Base-by-base conservation (phyloP, 768 basidiomycete species). In the Naganishia kalamii region DNA sequence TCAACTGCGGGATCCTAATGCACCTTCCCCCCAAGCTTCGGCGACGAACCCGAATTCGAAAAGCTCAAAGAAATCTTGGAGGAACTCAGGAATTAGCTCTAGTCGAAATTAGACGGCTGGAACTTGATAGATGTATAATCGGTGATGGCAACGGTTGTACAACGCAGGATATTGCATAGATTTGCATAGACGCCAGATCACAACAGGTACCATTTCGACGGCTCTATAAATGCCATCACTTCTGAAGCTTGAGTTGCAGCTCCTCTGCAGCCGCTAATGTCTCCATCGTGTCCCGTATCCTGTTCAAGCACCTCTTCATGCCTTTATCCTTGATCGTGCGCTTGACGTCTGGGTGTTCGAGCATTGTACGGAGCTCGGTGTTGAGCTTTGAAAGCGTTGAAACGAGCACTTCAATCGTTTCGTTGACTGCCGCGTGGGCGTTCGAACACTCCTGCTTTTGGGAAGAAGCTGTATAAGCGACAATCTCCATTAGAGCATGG, bases 1-100 rank as follows among this genome's bases (percentile, higher is more conserved):
- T 27, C 60, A 17, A 27, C 25, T 11, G 17, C 17, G 27, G n/a
- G 30, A 17, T 43, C 67, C n/a, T 72, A 54, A 65, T 35, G 50
- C 25, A 29, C 41, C 59, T 41, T 44, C 61, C 4, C 35, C 15
- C 19, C 1, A 21, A 78, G 77, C 65, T 97, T 92, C 69, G 89
- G 88, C 76, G 92, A 92, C 59, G 89, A 96, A 75, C 83, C 86
- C 4, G 92, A 91, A 80, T 97, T 89, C 87, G 75, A 80, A 29
- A 80, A 81, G 67, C 80, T 98, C 72, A 81, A 81, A 71, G 84
- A 82, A 66, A 75, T 92, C 70, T 80, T 85, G 72, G 49, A 52
- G 21, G 66, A 68, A 21, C 23, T 68, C 13, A 57, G 25, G 64
- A 57, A 57, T 41, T 57, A 57, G 54, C 23, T 29, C 4, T n/a